Evolutionary conservation across 2,329 filamentous ascomycete genomes (phyloP), one percentile per base, ranked within the genome.

Genomic region (Didymella glomerata): DNA sequence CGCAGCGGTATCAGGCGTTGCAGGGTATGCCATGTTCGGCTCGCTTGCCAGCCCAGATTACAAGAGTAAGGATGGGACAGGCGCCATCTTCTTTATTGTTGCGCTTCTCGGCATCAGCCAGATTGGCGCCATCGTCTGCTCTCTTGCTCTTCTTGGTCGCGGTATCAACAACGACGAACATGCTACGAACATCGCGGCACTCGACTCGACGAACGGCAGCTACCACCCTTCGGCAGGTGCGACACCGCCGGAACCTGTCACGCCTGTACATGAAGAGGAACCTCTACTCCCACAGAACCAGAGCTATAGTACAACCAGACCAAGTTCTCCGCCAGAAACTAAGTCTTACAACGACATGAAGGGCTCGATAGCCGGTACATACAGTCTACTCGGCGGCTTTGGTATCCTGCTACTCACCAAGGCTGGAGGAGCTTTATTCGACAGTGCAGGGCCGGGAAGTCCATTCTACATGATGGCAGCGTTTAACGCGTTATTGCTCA

Each of bases 41-140:
- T 83, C 86, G n/a, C 82, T 97, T 2, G 79, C 84, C 14, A 96
- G 88, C 68, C 93, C 93, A 0, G 91, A 97, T 70, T 87, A 88
- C 54, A 86, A 84, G 28, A 88, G 88, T 4, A 82, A 89, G 25
- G 87, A 90, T 32, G 91, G 91, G 18, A 86, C 83, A 32, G 84
- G 86, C 0, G 81, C 79, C 11, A 87, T 97, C 16, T 93, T 96
- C 72, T 64, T 93, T 13, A 85, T 94, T 16, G 92, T 93, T 41
- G 86, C 89, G 0, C 79, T 97, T 18, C 87, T 98, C 38, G 95
- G 95, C 14, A 86, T 97, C 71, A 96, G 92, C 70, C 95, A 99
- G 77, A 98, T 99, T 62, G 95, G 94, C 2, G 90, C 93, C 11
- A 98, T 99, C 59, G 95, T 99, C 0, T 97, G 93, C 79, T 96